These are phyloP conservation scores for Solanum peruvianum DNA, from an alignment of 257 asterid genomes.

Conservation along the genomic window DNA sequence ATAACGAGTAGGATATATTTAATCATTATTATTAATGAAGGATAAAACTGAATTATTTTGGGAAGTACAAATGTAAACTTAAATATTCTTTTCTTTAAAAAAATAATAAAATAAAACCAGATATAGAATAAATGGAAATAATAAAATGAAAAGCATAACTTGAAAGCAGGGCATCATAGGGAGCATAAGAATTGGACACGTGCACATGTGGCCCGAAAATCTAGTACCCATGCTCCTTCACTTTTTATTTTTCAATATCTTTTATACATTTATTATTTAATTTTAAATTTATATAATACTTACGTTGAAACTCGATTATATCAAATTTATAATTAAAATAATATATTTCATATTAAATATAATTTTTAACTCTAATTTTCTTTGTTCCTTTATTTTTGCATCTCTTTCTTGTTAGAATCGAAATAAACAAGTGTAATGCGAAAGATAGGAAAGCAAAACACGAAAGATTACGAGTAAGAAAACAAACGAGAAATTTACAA, in stretches of 20 bases:
- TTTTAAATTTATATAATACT: background rate
- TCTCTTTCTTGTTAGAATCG: background rate
- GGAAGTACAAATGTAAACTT: background rate
- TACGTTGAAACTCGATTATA: background rate
- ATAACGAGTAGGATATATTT: background rate
- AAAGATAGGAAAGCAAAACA: too few species aligned
- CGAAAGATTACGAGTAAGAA: too few species aligned
- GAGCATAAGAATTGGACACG: constrained; percentile 1
- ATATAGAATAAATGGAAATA: background rate
- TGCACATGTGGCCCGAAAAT: constrained; percentile 18
- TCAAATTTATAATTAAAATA: background rate
- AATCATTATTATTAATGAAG: background rate
- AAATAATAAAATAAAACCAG: too few species aligned
- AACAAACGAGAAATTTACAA: too few species aligned
- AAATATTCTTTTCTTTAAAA: background rate
- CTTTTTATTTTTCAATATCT: background rate
- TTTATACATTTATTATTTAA: background rate
- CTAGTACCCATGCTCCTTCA: constrained; percentile 12
- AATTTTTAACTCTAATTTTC: background rate
- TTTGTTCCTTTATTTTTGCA: background rate
- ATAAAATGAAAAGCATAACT: background rate
- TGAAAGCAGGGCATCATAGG: background rate
- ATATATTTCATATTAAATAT: background rate
- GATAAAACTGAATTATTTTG: background rate
- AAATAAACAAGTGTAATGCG: too few species aligned